phyloP scores from a whole-genome alignment of 2,329 filamentous ascomycete species.

The Scolecobasidium constrictum region DNA sequence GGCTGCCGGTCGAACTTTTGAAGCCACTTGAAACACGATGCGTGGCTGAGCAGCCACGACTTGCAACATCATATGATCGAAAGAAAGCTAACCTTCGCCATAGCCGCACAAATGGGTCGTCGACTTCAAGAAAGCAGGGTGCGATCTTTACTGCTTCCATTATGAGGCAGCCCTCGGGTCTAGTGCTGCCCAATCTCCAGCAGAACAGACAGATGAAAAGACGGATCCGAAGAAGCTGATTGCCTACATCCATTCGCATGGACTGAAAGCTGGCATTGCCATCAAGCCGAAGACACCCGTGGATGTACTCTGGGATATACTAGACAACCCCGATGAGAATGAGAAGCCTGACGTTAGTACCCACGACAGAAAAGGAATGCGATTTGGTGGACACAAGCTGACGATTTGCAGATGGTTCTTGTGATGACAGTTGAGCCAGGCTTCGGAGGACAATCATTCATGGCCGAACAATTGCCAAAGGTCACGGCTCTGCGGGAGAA shows the following conservation, averaged over 20 bases:
- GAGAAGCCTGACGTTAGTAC: conserved; percentile 81
- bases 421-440: conserved; percentile 98
- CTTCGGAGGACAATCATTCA: conserved; percentile 97
- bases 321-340: conserved; percentile 59
- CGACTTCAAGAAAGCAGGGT: conserved; percentile 86
- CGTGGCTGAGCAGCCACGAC: too few species aligned
- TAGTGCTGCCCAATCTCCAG: conserved; percentile 71
- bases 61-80: too few species aligned
- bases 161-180: conserved; percentile 87
- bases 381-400: conserved; percentile 3
- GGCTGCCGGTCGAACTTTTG: too few species aligned
- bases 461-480: conserved; percentile 91
- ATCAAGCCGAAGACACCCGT: conserved; percentile 89
- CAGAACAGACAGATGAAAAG: conserved; percentile 53
- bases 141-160: conserved; percentile 99
- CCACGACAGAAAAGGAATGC: neutral
- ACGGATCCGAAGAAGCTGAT: conserved; percentile 81
- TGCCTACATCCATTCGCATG: conserved; percentile 77
- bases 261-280: conserved; percentile 85
- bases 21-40: too few species aligned
- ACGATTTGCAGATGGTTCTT: conserved; percentile 69
- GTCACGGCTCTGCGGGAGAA: conserved; percentile 70
- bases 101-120: conserved; percentile 97
- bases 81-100: too few species aligned
- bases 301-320: conserved; percentile 82